Base-by-base conservation (phyloP, 768 basidiomycete genomes). In the Cystofilobasidium bisporidii region DNA sequence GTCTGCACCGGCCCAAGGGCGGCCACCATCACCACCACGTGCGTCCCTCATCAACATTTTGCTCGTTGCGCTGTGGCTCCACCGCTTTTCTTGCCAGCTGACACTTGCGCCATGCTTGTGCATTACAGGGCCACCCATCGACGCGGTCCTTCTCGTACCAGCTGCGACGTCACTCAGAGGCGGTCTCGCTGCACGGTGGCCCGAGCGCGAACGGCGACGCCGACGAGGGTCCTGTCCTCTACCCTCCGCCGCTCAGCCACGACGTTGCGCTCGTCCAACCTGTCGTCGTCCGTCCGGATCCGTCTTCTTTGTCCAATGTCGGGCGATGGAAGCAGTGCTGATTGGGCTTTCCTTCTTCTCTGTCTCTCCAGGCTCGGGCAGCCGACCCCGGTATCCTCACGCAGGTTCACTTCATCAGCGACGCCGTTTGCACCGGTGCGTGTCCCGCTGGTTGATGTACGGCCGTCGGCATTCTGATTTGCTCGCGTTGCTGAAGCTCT, bases 191-290 rank as follows among this genome's bases (percentile, higher is more conserved):
- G 14, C 58, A 41, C 15, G 40, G 47, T 33, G 45, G 41, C 18
- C 58, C 65, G 8, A 36, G 33, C 36, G 26, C 58, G 32, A 28
- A 30, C 28, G 57, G 50, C 5, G 28, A 59, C 24, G 22, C 50
- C 26, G 32, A 56, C 18, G 30, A 30, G 12, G 64, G 63, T 0
- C 48, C 70, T 26, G 71, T 69, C 59, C 93, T 86, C 72, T 94
- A 97, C 72, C 84, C 89, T 30, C 89, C 94, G 3, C 93, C 92
- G 3, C 88, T 90, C 2, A 81, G 91, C 28, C 91, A 87, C 71
- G 93, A 96, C 71, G 86, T 94, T 14, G 87, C 91, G 8, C 83
- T 88, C 32, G 85, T 96, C 2, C 92, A 94, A 73, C 91, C 93
- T 28, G 90, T 94, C 45, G 77, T 94, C 71, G 90, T 91, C 72